Evolutionary conservation across 768 basidiomycete species (phyloP), one percentile per base, ranked within the genome.

Genomic region (Pleurotus sapidus): DNA sequence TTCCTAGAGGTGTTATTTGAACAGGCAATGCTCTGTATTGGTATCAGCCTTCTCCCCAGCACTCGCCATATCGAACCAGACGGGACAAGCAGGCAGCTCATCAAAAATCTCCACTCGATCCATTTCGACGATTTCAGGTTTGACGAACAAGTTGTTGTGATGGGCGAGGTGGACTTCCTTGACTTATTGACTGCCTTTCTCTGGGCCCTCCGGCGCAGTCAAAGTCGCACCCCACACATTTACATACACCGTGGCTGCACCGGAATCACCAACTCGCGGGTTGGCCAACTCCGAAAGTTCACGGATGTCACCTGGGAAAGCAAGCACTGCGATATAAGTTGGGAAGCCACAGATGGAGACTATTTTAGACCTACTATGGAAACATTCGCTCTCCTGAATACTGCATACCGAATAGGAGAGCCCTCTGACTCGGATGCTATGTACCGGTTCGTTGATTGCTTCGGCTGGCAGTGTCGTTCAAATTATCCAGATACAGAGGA

Each of bases 11-110:
- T 38, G 9, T 15, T 53, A 4, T 39, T 53, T 23, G 50, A 53
- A 38, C 20, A 40, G 37, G 50, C 50, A 7, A 53, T 53, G 50
- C 50, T 37, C 14, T 53, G 50, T 15, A 53, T 53, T 17, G 50
- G 50, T 30, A 23, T 53, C 12, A 40, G 50, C 17, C 38, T 53
- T 34, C 20, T 20, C 17, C 20, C 50, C 34, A 38, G 37, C 9
- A 40, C 50, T 8, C 5, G 37, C 4, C 50, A 53, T 18, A 53
- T 53, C 5, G 37, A 38, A 17, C 17, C 50, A 7, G 34, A 53
- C 17, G 50, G 50, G 11, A 27, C 23, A 7, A 40, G 50, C 6
- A 5, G 38, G 8, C 50, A 53, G 34, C 15, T 53, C 18, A 15
- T 53, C 27, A 27, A 38, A 17, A 38, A 53, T 5, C 20, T 53